Base-by-base conservation (phyloP, 371 early-diverging fungal species). In the Coemansia sp. region DNA sequence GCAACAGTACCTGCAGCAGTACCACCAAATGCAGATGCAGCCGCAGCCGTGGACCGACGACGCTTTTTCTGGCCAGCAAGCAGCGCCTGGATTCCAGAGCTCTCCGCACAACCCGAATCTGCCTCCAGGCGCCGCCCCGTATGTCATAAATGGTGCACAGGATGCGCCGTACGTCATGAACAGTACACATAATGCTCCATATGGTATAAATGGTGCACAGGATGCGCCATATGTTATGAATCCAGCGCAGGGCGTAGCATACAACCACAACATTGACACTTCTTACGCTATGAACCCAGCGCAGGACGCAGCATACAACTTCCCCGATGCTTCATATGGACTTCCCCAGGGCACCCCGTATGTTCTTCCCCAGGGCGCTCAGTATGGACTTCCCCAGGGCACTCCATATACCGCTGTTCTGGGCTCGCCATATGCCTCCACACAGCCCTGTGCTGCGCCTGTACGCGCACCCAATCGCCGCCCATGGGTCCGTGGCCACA, bases 1-100 rank as follows among this genome's bases (percentile, higher is more conserved):
- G 65, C 73, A 72, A 53, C 73, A 72, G 58, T 69, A 60, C 40
- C 60, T 73, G 8, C 59, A 70, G 41, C 74, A 73, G 63, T 70
- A 73, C 32, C 74, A 36, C 32, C 70, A 73, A 17, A 40, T 66
- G 61, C 67, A 69, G 61, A 56, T 12, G 70, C 11, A n/a, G 28
- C 57, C 51, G 58, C 62, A 65, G 36, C 70, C 51, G 28, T 70
- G 70, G 66, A 57, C 69, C 7, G 65, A 73, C 55, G 73, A 73
- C 56, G 74, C 66, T 2, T 73, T 70, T 61, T 32, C 49, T 23
- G 61, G 60, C 51, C 73, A 70, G 41, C 7, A 28, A 19, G 9
- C 32, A 32, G 57, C 61, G 21, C 57, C 52, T 12, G 74, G 74
- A 3, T 66, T 73, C 51, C 70, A 73, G 55, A 40, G 41, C 48